These are phyloP conservation scores for Teratosphaeria viscida DNA, from an alignment of 2,329 filamentous ascomycete genomes.

Conservation along the genomic window DNA sequence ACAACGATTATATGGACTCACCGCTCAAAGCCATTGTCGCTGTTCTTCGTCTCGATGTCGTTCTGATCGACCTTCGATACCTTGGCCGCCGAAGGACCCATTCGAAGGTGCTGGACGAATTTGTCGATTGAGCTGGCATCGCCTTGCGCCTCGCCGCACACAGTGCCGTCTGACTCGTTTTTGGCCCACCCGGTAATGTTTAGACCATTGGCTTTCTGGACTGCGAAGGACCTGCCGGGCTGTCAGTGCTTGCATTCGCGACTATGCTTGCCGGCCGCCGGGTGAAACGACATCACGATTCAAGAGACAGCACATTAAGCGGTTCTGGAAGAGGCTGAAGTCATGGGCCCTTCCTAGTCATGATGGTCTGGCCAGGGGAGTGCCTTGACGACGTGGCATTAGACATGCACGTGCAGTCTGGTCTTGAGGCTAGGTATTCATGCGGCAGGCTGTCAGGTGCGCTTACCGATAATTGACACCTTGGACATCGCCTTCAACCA, in stretches of 20 bases:
- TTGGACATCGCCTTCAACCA: conserved; percentile 38
- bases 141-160: conserved; percentile 83
- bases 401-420: not conserved
- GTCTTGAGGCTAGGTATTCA: not conserved
- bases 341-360: not conserved
- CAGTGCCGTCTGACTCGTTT: conserved; percentile 37
- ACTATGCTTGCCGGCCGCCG: not conserved
- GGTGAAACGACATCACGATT: no score
- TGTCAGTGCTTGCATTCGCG: not conserved
- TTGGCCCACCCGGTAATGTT: conserved; percentile 37
- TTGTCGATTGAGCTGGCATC: conserved; percentile 52
- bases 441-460: not conserved
- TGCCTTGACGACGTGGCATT: not conserved
- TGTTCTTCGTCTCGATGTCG: conserved; percentile 53
- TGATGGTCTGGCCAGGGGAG: not conserved
- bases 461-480: conserved; percentile 43
- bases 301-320: not conserved
- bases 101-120: conserved; percentile 64
- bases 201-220: conserved; percentile 32
- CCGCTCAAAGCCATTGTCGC: conserved; percentile 53
- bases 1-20: conserved; percentile 7
- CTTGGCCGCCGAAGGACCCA: conserved; percentile 60
- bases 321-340: not conserved
- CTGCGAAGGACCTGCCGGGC: conserved; percentile 28
- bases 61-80: conserved; percentile 66